Evolutionary conservation across 805 yeast genomes (phyloP).

Genomic region (Hanseniaspora pseudoguilliermondii): DNA sequence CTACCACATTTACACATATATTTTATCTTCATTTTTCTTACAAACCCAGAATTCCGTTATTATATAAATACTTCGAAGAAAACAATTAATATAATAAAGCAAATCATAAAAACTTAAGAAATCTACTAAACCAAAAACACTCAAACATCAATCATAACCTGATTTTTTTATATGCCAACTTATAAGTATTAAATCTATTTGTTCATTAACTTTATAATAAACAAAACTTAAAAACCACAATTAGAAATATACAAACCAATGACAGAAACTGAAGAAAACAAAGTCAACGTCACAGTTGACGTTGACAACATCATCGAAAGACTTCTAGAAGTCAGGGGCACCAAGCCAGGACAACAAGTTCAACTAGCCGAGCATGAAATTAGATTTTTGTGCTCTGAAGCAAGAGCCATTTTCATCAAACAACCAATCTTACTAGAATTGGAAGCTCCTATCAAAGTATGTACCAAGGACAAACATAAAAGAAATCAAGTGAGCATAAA

Average conservation of each 20-base stretch:
- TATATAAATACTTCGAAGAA: neutral
- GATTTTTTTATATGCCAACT: neutral
- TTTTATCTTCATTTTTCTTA: too few relatives aligned
- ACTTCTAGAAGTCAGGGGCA: constrained; percentile 91
- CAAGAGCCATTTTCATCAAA: constrained; percentile 93
- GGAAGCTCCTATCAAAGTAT: constrained; percentile 89
- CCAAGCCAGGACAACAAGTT: constrained; percentile 96
- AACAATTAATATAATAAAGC: too few relatives aligned
- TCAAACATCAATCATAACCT: neutral
- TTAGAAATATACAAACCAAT: neutral
- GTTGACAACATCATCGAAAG: constrained; percentile 95
- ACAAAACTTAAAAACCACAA: neutral
- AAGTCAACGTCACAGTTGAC: constrained; percentile 48
- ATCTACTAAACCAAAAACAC: neutral
- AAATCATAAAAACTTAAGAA: neutral
- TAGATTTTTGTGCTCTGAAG: constrained; percentile 89
- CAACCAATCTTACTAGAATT: constrained; percentile 91
- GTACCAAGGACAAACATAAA: constrained; percentile 20
- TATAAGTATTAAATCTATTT: neutral
- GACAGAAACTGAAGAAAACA: constrained; percentile 11
- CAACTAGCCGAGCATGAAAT: constrained; percentile 88
- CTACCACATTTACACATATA: too few relatives aligned
- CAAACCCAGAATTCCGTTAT: too few relatives aligned
- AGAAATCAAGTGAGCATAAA: neutral
- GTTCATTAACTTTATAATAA: neutral